Evolutionary conservation across 2,329 filamentous ascomycete species (phyloP).

Genomic region (Penicillium sclerotiorum): DNA sequence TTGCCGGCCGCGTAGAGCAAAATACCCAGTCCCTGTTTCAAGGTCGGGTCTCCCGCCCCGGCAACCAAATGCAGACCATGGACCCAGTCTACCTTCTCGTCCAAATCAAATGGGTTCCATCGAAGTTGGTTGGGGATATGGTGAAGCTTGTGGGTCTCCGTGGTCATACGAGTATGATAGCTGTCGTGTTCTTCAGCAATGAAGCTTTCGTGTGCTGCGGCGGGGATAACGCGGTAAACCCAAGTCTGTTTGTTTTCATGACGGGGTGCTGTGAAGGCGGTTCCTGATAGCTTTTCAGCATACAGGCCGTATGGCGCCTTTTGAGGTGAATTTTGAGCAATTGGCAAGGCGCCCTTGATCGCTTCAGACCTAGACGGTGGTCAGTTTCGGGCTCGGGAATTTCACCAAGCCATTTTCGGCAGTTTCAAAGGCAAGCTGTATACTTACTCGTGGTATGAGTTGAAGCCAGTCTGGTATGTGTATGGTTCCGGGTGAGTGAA

Average conservation of each 20-base stretch:
- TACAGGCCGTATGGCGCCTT: constrained; percentile 78
- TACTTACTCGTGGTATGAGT: constrained; percentile 72
- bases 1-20: constrained; percentile 78
- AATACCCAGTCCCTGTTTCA: constrained; percentile 78
- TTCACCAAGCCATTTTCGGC: not conserved
- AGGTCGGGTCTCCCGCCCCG: constrained; percentile 75
- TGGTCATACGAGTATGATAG: constrained; percentile 49
- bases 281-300: constrained; percentile 76
- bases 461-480: constrained; percentile 77
- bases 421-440: not conserved
- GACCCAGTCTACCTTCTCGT: constrained; percentile 69
- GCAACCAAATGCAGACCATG: constrained; percentile 72
- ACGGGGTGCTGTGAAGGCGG: constrained; percentile 70
- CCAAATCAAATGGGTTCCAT: constrained; percentile 77
- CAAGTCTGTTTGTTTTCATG: constrained; percentile 71
- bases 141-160: constrained; percentile 58
- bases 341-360: constrained; percentile 70
- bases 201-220: constrained; percentile 61
- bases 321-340: constrained; percentile 80
- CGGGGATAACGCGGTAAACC: constrained; percentile 71
- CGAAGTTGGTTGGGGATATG: constrained; percentile 80
- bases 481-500: constrained; percentile 70
- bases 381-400: not conserved
- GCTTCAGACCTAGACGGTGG: constrained; percentile 67
- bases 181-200: constrained; percentile 47